Conservation (phyloP, 2,329 filamentous ascomycete species). For the Davidsoniella eucalypti region DNA sequence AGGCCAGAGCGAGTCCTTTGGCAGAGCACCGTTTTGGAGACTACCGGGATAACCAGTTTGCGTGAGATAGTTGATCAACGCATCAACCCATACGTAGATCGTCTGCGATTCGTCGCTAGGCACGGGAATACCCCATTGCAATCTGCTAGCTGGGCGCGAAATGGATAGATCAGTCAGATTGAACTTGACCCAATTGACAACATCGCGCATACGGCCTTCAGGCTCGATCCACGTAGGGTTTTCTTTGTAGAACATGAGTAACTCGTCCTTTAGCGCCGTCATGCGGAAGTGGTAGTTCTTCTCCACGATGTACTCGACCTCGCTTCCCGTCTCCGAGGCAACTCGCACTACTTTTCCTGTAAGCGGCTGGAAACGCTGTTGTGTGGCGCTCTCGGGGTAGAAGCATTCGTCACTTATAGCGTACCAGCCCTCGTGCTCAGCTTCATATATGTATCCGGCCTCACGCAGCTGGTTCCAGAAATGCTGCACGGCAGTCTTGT, state of each 20-base stretch:
- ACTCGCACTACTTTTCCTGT: slow-evolving; percentile 74
- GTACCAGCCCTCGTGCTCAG: slow-evolving; percentile 89
- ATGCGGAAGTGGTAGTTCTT: slow-evolving; percentile 89
- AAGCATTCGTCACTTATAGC: slow-evolving; percentile 94
- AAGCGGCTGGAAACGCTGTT: slow-evolving; percentile 56
- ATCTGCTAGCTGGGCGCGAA: slow-evolving; percentile 60
- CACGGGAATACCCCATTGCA: slow-evolving; percentile 80
- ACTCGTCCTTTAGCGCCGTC: slow-evolving; percentile 60
- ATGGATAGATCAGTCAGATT: slow-evolving; percentile 78
- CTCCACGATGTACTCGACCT: slow-evolving; percentile 90
- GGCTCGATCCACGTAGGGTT: slow-evolving; percentile 71
- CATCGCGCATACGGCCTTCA: slow-evolving; percentile 53
- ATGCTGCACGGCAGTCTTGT: slow-evolving; percentile 71
- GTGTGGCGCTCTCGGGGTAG: slow-evolving; percentile 63
- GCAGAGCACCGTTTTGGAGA: slow-evolving; percentile 29
- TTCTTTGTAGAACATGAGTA: slow-evolving; percentile 63
- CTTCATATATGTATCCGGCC: slow-evolving; percentile 63
- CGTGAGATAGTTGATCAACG: slow-evolving; percentile 84
- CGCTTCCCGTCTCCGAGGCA: slow-evolving; percentile 73
- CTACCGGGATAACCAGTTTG: slow-evolving; percentile 40
- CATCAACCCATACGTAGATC: slow-evolving; percentile 97
- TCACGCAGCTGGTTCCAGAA: slow-evolving; percentile 74
- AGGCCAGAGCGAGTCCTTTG: slow-evolving; percentile 64
- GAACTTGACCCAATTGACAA: slow-evolving; percentile 58
- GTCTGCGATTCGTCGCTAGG: slow-evolving; percentile 74